Evolutionary conservation across 441 rosid genomes (phyloP), one percentile per base, ranked within the genome.

Genomic region (Pelargonium hybrid): DNA sequence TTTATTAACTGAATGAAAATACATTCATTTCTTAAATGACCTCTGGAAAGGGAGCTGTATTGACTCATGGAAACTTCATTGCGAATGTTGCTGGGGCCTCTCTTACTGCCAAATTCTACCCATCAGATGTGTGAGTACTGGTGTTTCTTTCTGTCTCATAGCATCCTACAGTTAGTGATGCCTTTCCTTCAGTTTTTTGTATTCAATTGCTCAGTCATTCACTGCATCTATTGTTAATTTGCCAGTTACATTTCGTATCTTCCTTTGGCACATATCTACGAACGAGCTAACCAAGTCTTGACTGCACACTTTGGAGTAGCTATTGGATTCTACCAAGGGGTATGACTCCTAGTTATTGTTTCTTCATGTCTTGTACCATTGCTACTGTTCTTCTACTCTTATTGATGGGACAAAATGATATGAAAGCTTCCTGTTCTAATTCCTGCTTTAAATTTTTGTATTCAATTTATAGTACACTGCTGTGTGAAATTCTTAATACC

Each of bases 261-360:
- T 82, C 99, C 99, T 3, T 80, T 92, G 85, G 98, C 99, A 69
- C 99, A 95, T 86, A 95, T 95, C 70, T 95, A 87, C 69, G 99
- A 95, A 83, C 85, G 99, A 45, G 87, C 78, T 63, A 92, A 86
- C 80, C 99, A 90, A 83, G 80, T 95, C 74, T 31, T 79, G 73
- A 5, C 79, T 29, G 89, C 72, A 25, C 82, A 92, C 84, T 87
- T 14, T 70, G 98, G 99, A 80, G 88, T 78, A 77, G 93, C 99
- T 48, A 87, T 89, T 84, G 99, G 99, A 76, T 95, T 95, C 84
- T 95, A 92, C 83, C 98, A 95, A 72, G 99, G 99, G 91, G 99
- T 95, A 84, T 62, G 93, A 2, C 65, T 7, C 15, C 6, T 50
- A 23, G 26, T 59, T 23, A 10, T 62, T 62, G 13, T 39, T 8